phyloP scores from a whole-genome alignment of 1,284 basidiomycete genomes.

The Exobasidium cylindrosporum region DNA sequence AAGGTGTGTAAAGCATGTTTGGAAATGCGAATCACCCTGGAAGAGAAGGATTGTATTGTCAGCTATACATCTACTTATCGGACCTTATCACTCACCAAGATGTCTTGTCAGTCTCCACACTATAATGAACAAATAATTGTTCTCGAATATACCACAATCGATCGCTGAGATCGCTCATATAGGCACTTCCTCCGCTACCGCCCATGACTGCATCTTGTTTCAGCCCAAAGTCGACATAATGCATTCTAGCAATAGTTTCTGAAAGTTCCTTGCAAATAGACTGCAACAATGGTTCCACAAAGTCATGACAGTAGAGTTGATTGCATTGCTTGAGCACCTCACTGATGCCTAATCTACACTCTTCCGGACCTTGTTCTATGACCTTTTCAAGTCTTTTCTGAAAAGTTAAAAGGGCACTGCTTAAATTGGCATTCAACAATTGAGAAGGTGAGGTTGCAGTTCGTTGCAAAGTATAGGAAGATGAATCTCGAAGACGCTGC shows the following conservation, averaged over 20 bases:
- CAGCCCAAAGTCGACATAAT: conserved; percentile 9
- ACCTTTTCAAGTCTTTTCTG: conserved; percentile 1
- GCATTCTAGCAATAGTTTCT: conserved; percentile 4
- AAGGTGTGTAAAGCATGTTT: conserved; percentile 75
- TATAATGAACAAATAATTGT: conserved; percentile 8
- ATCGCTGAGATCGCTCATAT: conserved; percentile 9
- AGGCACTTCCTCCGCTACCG: conserved; percentile 9
- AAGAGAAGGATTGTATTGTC: neutral
- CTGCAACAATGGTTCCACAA: conserved; percentile 1
- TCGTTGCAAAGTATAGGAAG: conserved; percentile 1
- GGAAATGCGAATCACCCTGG: conserved; percentile 34
- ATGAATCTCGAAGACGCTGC: conserved; percentile 2
- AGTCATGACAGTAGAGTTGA: neutral
- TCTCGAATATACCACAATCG: conserved; percentile 7
- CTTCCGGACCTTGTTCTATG: neutral
- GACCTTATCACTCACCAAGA: neutral
- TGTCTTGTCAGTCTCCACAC: neutral
- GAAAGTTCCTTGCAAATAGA: neutral
- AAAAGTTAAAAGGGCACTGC: conserved; percentile 18
- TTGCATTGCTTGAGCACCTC: neutral
- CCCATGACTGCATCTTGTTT: conserved; percentile 7
- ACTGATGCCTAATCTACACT: neutral
- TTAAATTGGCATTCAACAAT: conserved; percentile 20
- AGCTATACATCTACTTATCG: neutral
- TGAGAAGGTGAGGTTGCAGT: conserved; percentile 14